A percentile compares a stretch with the other conserved stretches of the same genome.
Conservation (phyloP, 2,329 filamentous ascomycete genomes). For the Geosmithia putterillii region DNA sequence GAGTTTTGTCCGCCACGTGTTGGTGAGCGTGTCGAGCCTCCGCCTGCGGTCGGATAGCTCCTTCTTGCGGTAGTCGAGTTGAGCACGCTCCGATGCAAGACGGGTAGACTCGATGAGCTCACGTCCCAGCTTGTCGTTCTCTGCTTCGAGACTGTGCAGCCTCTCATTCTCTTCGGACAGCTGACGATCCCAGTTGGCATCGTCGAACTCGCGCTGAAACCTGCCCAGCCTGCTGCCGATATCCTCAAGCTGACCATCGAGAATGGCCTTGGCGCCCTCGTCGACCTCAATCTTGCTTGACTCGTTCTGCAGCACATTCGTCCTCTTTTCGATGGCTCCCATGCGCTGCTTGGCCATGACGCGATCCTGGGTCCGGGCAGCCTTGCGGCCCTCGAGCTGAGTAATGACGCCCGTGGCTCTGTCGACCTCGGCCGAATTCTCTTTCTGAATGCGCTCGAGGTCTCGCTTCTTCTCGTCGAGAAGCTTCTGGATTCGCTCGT, state of each 20-base stretch:
- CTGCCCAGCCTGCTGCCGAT: slow-evolving; percentile 49
- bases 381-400: slow-evolving; percentile 61
- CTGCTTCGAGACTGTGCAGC: slow-evolving; percentile 57
- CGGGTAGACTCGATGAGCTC: slow-evolving; percentile 77
- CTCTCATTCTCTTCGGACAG: slow-evolving; percentile 54
- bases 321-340: slow-evolving; percentile 58
- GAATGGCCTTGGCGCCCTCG: slow-evolving; percentile 67
- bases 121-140: slow-evolving; percentile 58
- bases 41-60: slow-evolving; percentile 62
- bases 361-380: slow-evolving; percentile 61
- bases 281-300: slow-evolving; percentile 68
- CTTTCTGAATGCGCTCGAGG: slow-evolving; percentile 60
- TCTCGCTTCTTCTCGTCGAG: slow-evolving; percentile 67
- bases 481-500: slow-evolving; percentile 63
- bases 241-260: slow-evolving; percentile 64
- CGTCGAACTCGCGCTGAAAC: slow-evolving; percentile 49
- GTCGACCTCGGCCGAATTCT: slow-evolving; percentile 63
- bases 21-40: slow-evolving; percentile 65
- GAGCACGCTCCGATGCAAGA: slow-evolving; percentile 69
- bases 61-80: slow-evolving; percentile 72
- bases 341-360: slow-evolving; percentile 63
- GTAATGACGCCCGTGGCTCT: slow-evolving; percentile 61
- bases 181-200: slow-evolving; percentile 56
- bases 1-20: slow-evolving; percentile 62
- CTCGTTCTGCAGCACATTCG: slow-evolving; percentile 51